These are phyloP conservation scores for Pythium catenulatum DNA, from an alignment of 352 stramenopile genomes.

Conservation along the genomic window DNA sequence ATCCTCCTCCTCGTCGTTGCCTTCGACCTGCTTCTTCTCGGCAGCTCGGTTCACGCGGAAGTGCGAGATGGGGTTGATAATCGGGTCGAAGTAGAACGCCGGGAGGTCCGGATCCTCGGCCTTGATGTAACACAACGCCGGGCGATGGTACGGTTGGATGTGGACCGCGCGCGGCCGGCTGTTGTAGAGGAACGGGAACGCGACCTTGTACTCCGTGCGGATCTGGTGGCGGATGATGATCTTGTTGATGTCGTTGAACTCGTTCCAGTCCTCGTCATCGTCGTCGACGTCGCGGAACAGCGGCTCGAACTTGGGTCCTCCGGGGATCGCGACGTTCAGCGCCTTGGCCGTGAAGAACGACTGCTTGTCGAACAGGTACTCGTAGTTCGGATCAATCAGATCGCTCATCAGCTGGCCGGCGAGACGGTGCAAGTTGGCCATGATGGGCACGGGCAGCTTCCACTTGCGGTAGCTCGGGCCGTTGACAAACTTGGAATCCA, in stretches of 20 bases:
- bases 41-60: conserved; percentile 89
- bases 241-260: conserved; percentile 99
- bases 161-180: conserved; percentile 97
- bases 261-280: conserved; percentile 99
- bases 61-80: conserved; percentile 98
- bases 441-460: conserved; percentile 97
- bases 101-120: conserved; percentile 96
- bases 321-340: conserved; percentile 99
- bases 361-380: conserved; percentile 96
- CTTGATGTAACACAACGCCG: conserved; percentile 98
- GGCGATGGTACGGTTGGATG: conserved; percentile 97
- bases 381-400: conserved; percentile 97
- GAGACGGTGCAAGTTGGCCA: conserved; percentile 98
- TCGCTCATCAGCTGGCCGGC: conserved; percentile 97
- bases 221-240: conserved; percentile 99
- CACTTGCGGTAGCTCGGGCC: conserved; percentile 98
- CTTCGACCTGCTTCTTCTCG: conserved; percentile 70
- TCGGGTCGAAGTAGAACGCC: conserved; percentile 98
- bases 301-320: conserved; percentile 99
- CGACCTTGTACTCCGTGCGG: conserved; percentile 99
- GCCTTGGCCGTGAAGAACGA: conserved; percentile 99
- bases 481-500: conserved; percentile 97
- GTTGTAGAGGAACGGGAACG: conserved; percentile 99
- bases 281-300: conserved; percentile 98
- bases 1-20: conserved; percentile 83